Conservation (phyloP, 495 filamentous ascomycete species). For the Cladorrhinum samala region DNA sequence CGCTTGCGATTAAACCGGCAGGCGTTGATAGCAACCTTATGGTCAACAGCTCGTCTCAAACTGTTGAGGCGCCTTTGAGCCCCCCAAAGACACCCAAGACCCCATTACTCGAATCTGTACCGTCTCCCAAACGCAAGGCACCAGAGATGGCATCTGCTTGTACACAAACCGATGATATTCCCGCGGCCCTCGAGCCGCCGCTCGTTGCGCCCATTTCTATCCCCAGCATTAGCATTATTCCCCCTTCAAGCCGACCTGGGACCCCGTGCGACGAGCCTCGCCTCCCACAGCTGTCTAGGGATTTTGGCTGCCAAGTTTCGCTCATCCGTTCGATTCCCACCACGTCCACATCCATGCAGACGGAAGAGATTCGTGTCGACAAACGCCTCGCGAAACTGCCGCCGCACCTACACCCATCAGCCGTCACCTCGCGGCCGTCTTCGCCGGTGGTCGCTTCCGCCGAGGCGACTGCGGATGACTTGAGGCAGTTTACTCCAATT, state of each 20-base stretch:
- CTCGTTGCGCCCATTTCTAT: conserved; percentile 39
- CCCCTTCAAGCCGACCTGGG: conserved; percentile 47
- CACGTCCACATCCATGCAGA: conserved; percentile 73
- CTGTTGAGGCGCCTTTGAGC: conserved; percentile 57
- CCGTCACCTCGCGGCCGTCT: conserved; percentile 52
- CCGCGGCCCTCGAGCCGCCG: conserved; percentile 24
- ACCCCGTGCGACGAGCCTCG: conserved; percentile 49
- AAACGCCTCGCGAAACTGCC: conserved; percentile 66
- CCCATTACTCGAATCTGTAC: conserved; percentile 29
- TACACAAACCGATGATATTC: conserved; percentile 63
- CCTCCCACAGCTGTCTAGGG: conserved; percentile 49
- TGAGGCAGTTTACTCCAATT: conserved; percentile 41
- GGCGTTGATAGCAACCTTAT: conserved; percentile 40
- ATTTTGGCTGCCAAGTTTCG: conserved; percentile 51
- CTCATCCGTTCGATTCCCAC: conserved; percentile 39
- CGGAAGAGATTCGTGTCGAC: conserved; percentile 78
- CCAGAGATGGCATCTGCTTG: conserved; percentile 42
- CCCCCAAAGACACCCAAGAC: conserved; percentile 62
- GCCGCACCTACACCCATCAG: conserved; percentile 69
- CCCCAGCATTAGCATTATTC: conserved; percentile 57
- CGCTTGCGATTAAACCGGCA: conserved; percentile 34
- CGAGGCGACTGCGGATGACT: conserved; percentile 28
- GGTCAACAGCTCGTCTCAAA: conserved; percentile 70
- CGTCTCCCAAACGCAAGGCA: conserved; percentile 21
- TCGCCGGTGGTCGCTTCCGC: conserved; percentile 33